Percentiles rank a stretch among this genome's conserved stretches.
phyloP scores from a whole-genome alignment of 2,329 filamentous ascomycete species.

The Aplosporella prunicola region DNA sequence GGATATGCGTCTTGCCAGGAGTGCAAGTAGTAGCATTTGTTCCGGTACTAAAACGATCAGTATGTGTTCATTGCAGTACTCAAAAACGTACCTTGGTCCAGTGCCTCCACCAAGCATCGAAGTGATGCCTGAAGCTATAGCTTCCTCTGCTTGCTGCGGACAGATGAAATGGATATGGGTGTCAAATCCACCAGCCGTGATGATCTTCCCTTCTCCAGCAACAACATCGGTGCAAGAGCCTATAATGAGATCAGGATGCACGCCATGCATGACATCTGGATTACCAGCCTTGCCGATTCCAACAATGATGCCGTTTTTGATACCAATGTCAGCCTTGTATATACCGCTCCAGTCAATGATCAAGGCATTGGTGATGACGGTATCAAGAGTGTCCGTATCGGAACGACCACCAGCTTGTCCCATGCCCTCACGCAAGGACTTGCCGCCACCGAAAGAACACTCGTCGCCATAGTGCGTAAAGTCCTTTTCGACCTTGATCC shows the following conservation, averaged over 20 bases:
- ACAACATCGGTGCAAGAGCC: conserved; percentile 87
- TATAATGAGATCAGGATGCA: conserved; percentile 67
- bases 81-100: conserved; percentile 61
- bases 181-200: conserved; percentile 85
- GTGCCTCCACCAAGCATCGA: conserved; percentile 87
- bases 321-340: conserved; percentile 92
- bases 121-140: conserved; percentile 76
- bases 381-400: conserved; percentile 65
- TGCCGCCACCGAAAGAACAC: conserved; percentile 90
- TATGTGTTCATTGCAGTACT: background rate
- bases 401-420: conserved; percentile 74
- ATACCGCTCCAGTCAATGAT: conserved; percentile 89
- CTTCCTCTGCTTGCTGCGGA: conserved; percentile 79
- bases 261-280: conserved; percentile 91
- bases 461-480: conserved; percentile 81
- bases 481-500: conserved; percentile 84
- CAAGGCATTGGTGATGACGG: conserved; percentile 81
- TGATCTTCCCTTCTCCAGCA: conserved; percentile 79
- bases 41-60: conserved; percentile 52
- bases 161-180: conserved; percentile 92
- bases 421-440: conserved; percentile 91
- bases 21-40: conserved; percentile 92
- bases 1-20: conserved; percentile 71
- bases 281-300: conserved; percentile 93
- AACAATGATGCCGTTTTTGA: conserved; percentile 77